Base-by-base conservation (phyloP, 78 protist genomes). In the Acrasis kona region DNA sequence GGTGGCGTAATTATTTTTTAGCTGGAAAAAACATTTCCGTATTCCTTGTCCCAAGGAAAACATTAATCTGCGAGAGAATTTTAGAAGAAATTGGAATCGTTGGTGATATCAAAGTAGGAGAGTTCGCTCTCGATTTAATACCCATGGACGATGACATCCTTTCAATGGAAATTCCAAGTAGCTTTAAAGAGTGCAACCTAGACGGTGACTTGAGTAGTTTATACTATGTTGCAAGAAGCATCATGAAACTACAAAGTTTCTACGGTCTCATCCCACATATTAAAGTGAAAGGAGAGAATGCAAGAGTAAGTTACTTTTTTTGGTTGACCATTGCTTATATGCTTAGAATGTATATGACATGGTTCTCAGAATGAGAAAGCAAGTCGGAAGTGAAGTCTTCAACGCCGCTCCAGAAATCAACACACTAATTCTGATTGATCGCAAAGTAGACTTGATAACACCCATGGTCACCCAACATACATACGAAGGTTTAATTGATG, bases 401-500 rank as follows among this genome's bases (percentile, higher is more conserved):
- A 72, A 72, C 61, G 35, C 39, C 35, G 10, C 64, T 5, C 70
- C 87, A 5, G 89, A 80, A 35, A 93, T 92, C 12, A 93, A 77
- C 31, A 2, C 36, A 35, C 70, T 93, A 0, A 10, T 93, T 0
- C 27, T 94, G 7, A 39, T 94, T 38, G 97, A 94, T 50, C 83
- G 97, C 19, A 69, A 37, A 0, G 36, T 77, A 8, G 89, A 84
- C 9, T 37, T 78, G 9, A 37, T 37, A n/a, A 41, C 84, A 12
- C 81, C 86, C 0, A 38, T 77, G 29, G 68, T 1, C 12, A 8
- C 30, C 27, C 93, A 84, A 35, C 77, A 93, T 10, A 93, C 97
- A 2, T 93, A 92, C 39, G 97, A 94, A 68, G 98, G 98, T 1
- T 42, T 94, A 32, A 34, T 94, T 10, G 95, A 94, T 77, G 94